Percentiles rank a stretch among this genome's conserved stretches.
Evolutionary conservation across 768 basidiomycete genomes (phyloP).

Genomic region (Xerocomellus chrysenteron): DNA sequence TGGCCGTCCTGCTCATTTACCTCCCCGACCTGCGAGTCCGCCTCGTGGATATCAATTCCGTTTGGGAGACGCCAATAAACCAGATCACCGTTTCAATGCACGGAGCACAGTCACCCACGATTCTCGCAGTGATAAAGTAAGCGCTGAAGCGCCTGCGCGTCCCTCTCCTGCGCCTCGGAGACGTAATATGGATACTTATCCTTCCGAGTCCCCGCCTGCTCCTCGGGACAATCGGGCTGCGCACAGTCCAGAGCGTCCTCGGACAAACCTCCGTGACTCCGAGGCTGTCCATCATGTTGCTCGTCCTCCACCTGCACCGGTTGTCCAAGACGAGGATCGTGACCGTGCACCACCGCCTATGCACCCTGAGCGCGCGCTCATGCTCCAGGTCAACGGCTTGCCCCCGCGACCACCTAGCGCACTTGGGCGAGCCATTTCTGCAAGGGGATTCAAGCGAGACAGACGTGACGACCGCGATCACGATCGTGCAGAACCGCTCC

Average conservation of each 20-base stretch:
- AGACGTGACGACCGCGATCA: slow-evolving; percentile 17
- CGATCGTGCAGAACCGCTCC: slow-evolving; percentile 23
- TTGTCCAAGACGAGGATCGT: slow-evolving; percentile 5
- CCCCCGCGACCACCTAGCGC: slow-evolving; percentile 28
- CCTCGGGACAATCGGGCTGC: slow-evolving; percentile 9
- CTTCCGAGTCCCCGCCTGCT: slow-evolving; percentile 4
- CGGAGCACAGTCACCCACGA: not conserved
- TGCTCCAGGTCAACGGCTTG: slow-evolving; percentile 28
- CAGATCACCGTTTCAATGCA: not conserved
- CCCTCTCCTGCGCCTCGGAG: slow-evolving; percentile 13
- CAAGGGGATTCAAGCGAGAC: slow-evolving; percentile 21
- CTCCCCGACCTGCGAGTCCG: slow-evolving; percentile 23
- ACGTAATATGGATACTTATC: slow-evolving; percentile 5
- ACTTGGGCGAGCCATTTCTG: slow-evolving; percentile 13
- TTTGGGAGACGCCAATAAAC: slow-evolving; percentile 7
- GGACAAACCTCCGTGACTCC: slow-evolving; percentile 10
- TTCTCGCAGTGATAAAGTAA: not conserved
- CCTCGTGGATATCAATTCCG: slow-evolving; percentile 9
- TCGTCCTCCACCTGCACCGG: not conserved
- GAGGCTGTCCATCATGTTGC: not conserved
- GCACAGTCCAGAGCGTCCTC: slow-evolving; percentile 8
- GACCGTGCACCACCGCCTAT: slow-evolving; percentile 19
- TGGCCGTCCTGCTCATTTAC: slow-evolving; percentile 19
- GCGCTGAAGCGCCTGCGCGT: slow-evolving; percentile 1
- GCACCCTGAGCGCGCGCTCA: slow-evolving; percentile 33